These are phyloP conservation scores for Suillus bovinus DNA, from an alignment of 768 basidiomycete genomes.

Conservation along the genomic window DNA sequence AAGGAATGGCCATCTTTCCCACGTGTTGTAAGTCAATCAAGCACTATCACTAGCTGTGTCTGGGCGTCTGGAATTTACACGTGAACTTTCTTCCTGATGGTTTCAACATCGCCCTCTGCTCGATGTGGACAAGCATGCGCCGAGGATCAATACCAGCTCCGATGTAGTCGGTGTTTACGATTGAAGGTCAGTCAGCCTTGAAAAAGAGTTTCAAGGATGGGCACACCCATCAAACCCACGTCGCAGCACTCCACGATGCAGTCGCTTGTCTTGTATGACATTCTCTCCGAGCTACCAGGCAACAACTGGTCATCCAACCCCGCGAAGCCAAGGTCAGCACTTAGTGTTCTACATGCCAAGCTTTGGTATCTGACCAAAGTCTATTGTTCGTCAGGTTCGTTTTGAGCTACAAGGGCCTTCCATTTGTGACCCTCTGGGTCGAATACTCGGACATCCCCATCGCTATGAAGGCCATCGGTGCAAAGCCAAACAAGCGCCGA, in stretches of 20 bases:
- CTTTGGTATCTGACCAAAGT: neutral
- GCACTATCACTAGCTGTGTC: neutral
- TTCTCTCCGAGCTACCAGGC: constrained; percentile 31
- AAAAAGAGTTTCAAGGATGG: neutral
- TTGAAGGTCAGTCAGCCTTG: neutral
- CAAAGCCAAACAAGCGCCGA: constrained; percentile 16
- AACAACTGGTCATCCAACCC: constrained; percentile 39
- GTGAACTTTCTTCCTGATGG: neutral
- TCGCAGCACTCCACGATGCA: constrained; percentile 15
- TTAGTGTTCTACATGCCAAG: neutral
- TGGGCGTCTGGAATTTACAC: neutral
- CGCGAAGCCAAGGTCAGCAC: constrained; percentile 37
- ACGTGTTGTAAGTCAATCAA: neutral
- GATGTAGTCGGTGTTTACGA: neutral
- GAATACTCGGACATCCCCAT: constrained; percentile 36
- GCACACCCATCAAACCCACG: neutral
- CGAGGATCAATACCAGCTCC: neutral
- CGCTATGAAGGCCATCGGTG: constrained; percentile 28
- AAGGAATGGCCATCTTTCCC: neutral
- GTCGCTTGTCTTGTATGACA: constrained; percentile 38
- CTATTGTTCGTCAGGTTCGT: constrained; percentile 24
- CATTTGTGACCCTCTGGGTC: constrained; percentile 35
- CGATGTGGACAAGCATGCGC: neutral
- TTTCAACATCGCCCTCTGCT: neutral
- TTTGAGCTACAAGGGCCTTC: constrained; percentile 34